A percentile compares a stretch with the other conserved stretches of the same genome.
phyloP scores from a whole-genome alignment of 176 grass and related monocot species.

The Oryza coarctata region DNA sequence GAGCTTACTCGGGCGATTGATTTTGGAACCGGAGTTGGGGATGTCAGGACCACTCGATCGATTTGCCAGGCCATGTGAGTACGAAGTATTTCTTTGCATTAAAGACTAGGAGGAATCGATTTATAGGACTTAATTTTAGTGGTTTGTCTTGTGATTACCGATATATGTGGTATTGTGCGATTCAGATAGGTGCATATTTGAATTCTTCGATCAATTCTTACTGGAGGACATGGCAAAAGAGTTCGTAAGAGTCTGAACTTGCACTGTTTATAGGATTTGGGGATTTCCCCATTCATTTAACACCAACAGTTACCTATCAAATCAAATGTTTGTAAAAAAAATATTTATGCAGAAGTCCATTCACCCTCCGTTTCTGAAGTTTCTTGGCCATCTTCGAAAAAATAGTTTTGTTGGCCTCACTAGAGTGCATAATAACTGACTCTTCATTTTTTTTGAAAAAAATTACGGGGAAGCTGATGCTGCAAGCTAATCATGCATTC shows the following conservation, averaged over 20 bases:
- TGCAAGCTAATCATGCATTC: conserved; percentile 8
- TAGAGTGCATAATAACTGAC: neutral
- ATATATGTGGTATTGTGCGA: neutral
- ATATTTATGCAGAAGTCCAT: neutral
- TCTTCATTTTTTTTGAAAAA: neutral
- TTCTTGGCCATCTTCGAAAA: neutral
- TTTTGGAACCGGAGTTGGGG: conserved; percentile 18
- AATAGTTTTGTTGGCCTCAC: neutral
- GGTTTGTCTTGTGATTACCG: neutral
- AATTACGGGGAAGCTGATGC: neutral
- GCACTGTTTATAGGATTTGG: conserved; percentile 1
- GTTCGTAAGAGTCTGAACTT: neutral
- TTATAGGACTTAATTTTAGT: neutral
- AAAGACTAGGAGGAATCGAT: neutral
- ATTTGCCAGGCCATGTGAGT: conserved; percentile 82
- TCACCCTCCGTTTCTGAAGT: neutral
- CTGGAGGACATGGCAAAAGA: neutral
- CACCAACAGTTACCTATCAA: neutral
- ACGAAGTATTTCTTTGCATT: neutral
- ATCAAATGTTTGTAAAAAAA: neutral
- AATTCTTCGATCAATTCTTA: neutral
- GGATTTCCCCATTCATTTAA: neutral
- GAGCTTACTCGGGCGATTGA: neutral
- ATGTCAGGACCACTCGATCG: conserved; percentile 84
- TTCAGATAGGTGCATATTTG: neutral